A percentile compares a stretch with the other conserved stretches of the same genome.
phyloP scores from a whole-genome alignment of 1,284 basidiomycete species.

The Trichosporon sp. region DNA sequence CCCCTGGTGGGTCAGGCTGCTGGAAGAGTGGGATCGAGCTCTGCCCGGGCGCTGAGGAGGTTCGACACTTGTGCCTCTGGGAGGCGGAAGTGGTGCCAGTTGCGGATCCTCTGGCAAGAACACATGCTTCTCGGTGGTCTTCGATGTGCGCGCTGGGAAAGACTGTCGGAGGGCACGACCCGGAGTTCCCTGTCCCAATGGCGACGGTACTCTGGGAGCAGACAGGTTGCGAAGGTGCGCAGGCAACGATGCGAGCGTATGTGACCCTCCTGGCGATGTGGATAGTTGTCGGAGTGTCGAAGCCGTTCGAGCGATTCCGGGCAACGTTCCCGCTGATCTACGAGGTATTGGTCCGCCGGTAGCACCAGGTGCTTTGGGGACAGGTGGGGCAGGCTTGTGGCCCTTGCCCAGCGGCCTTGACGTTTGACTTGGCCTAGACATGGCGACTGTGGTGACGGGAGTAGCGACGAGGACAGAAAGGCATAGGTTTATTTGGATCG shows the following conservation, averaged over 20 bases:
- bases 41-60: slow-evolving; percentile 34
- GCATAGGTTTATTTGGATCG: not conserved
- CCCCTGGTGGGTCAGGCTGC: not conserved
- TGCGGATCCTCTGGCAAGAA: slow-evolving; percentile 85
- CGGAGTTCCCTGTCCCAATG: slow-evolving; percentile 46
- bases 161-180: slow-evolving; percentile 37
- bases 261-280: slow-evolving; percentile 8
- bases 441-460: slow-evolving; percentile 14
- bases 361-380: not conserved
- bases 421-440: slow-evolving; percentile 38
- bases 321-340: slow-evolving; percentile 33
- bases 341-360: slow-evolving; percentile 19
- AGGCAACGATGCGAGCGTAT: slow-evolving; percentile 36
- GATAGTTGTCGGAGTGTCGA: slow-evolving; percentile 41
- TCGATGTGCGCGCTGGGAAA: slow-evolving; percentile 68
- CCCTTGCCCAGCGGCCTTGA: slow-evolving; percentile 32
- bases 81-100: slow-evolving; percentile 60
- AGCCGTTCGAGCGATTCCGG: slow-evolving; percentile 45
- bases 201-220: slow-evolving; percentile 43
- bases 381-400: slow-evolving; percentile 30
- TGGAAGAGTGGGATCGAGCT: not conserved
- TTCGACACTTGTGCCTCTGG: not conserved
- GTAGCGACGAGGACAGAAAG: not conserved
- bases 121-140: slow-evolving; percentile 87
- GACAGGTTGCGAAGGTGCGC: slow-evolving; percentile 43